Conservation (phyloP, 805 yeast species). For the Hanseniaspora jakobsenii region DNA sequence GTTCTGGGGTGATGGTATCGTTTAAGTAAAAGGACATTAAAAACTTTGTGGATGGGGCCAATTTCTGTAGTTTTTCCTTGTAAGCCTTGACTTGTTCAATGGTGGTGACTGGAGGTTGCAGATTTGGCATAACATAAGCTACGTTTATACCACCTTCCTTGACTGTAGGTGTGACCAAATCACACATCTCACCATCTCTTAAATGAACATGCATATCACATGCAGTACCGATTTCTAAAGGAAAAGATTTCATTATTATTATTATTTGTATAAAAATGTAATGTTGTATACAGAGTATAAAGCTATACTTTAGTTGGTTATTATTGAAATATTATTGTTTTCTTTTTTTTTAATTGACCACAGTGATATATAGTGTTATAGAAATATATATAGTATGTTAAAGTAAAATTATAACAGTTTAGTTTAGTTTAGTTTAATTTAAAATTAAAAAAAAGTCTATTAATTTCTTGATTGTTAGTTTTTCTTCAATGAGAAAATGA, state of each 20-base stretch:
- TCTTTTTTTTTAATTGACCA: no score
- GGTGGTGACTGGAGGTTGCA: conserved; percentile 82
- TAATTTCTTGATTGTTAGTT: no score
- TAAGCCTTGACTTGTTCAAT: conserved; percentile 61
- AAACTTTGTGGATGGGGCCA: conserved; percentile 76
- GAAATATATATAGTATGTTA: no score
- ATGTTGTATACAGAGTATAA: no score
- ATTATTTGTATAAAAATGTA: background rate
- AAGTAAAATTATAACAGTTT: no score
- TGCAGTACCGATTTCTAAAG: conserved; percentile 51
- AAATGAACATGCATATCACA: conserved; percentile 95
- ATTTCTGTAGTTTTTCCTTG: conserved; percentile 45
- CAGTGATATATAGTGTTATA: no score
- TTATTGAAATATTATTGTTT: background rate
- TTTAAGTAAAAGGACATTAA: conserved; percentile 82
- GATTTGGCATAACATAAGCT: conserved; percentile 92
- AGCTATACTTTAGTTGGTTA: background rate
- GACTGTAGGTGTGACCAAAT: conserved; percentile 79
- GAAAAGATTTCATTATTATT: conserved; percentile 1
- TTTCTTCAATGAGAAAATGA: no score
- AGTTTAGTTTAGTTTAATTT: no score
- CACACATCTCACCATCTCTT: conserved; percentile 89
- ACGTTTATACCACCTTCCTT: conserved; percentile 82
- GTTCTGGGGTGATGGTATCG: conserved; percentile 70
- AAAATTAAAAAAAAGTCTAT: no score